Evolutionary conservation across 108 stramenopile genomes (phyloP).

Genomic region (Epithemia pelagica): DNA sequence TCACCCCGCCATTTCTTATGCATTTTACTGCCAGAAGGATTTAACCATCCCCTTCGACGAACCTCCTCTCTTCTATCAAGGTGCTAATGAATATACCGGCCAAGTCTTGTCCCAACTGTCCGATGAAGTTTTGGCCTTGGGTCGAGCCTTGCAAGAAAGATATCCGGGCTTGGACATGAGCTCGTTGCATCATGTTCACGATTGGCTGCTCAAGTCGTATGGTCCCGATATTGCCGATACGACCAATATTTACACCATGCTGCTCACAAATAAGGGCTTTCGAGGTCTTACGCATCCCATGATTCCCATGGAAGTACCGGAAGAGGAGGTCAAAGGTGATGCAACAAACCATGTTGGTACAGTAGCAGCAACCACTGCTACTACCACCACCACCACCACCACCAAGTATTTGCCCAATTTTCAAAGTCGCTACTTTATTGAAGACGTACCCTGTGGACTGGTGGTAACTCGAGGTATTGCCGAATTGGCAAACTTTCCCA

Average conservation of each 20-base stretch:
- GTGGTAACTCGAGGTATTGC: conserved; percentile 50
- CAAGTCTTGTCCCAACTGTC: conserved; percentile 34
- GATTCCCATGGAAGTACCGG: conserved; percentile 20
- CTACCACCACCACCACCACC: background rate
- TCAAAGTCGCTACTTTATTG: conserved; percentile 48
- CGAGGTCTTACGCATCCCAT: conserved; percentile 44
- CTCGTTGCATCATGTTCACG: conserved; percentile 32
- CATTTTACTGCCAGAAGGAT: conserved; percentile 40
- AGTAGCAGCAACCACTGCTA: background rate
- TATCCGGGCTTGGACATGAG: conserved; percentile 32
- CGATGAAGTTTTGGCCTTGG: conserved; percentile 36
- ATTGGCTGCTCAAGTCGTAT: conserved; percentile 43
- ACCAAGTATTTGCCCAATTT: conserved; percentile 50
- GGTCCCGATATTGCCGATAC: conserved; percentile 52
- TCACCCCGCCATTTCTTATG: conserved; percentile 49
- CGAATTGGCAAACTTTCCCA: conserved; percentile 43
- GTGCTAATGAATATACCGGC: conserved; percentile 49
- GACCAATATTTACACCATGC: conserved; percentile 43
- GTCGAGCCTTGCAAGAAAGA: conserved; percentile 19
- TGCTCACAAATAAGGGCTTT: conserved; percentile 46
- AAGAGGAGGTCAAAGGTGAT: conserved; percentile 7
- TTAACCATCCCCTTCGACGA: conserved; percentile 37
- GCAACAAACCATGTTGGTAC: background rate
- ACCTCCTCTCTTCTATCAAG: conserved; percentile 47
- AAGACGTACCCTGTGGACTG: conserved; percentile 49